phyloP scores from a whole-genome alignment of 2,329 filamentous ascomycete genomes.

The Dryadomyces quercus-mongolicae region DNA sequence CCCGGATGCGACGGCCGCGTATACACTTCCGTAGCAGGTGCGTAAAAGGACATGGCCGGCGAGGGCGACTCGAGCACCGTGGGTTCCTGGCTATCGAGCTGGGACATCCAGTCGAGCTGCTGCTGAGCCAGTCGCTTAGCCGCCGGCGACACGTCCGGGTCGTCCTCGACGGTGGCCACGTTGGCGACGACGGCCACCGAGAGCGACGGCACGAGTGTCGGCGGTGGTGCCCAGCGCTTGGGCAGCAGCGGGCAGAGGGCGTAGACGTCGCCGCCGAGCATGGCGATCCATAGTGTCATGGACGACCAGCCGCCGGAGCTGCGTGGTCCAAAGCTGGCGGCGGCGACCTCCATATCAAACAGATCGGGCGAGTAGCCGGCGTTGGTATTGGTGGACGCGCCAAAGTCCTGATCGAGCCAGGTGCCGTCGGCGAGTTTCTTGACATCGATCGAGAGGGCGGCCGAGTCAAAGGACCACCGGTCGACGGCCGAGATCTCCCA shows the following conservation, averaged over 20 bases:
- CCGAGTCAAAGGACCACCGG: conserved; percentile 76
- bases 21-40: conserved; percentile 42
- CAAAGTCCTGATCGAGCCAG: conserved; percentile 71
- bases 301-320: conserved; percentile 77
- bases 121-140: conserved; percentile 49
- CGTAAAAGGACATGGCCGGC: conserved; percentile 18
- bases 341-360: conserved; percentile 87
- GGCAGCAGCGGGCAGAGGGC: conserved; percentile 85
- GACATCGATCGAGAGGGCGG: conserved; percentile 73
- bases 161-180: conserved; percentile 48
- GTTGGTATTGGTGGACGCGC: conserved; percentile 62
- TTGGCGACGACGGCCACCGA: conserved; percentile 74
- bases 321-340: conserved; percentile 63
- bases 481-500: conserved; percentile 84
- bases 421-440: conserved; percentile 80
- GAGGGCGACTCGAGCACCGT: conserved; percentile 30
- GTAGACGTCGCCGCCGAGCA: conserved; percentile 86
- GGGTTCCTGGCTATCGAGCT: conserved; percentile 51
- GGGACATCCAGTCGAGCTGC: conserved; percentile 56
- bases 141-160: conserved; percentile 37
- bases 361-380: conserved; percentile 80
- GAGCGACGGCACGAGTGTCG: conserved; percentile 67
- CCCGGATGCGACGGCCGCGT: conserved; percentile 45
- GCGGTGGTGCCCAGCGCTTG: conserved; percentile 68
- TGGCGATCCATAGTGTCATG: conserved; percentile 96